Conservation (phyloP, 208 protist genomes). For the Trypanosoma avium region DNA sequence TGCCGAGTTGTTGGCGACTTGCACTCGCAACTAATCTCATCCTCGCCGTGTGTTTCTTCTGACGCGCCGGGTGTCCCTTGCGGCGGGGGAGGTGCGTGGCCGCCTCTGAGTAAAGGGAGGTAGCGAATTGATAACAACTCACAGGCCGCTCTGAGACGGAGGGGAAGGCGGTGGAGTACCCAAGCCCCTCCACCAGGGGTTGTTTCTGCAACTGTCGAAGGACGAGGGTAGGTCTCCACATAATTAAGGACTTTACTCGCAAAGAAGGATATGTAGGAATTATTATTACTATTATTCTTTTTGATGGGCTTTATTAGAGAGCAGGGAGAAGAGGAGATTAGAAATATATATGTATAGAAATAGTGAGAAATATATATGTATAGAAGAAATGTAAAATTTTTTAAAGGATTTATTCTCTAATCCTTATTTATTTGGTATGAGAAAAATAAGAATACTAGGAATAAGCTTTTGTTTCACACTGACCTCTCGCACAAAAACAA, state of each 20-base stretch:
- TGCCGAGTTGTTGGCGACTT: constrained; percentile 31
- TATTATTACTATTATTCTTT: too few species aligned
- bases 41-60: constrained; percentile 43
- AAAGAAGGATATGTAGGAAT: neutral
- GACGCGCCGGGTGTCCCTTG: constrained; percentile 39
- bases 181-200: constrained; percentile 36
- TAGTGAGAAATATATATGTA: too few species aligned
- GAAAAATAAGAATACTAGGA: too few species aligned
- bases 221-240: constrained; percentile 28
- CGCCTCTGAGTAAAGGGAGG: constrained; percentile 52
- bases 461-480: too few species aligned
- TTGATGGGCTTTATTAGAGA: too few species aligned
- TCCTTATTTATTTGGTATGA: too few species aligned
- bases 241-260: neutral
- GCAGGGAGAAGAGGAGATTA: too few species aligned
- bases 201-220: constrained; percentile 48
- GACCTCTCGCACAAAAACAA: too few species aligned
- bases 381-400: too few species aligned
- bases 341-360: too few species aligned
- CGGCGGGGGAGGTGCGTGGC: constrained; percentile 35
- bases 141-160: constrained; percentile 40
- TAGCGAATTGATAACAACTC: constrained; percentile 40
- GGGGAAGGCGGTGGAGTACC: constrained; percentile 55
- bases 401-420: too few species aligned
- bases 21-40: constrained; percentile 30